Evolutionary conservation across 345 rosid species (phyloP).

Genomic region (Murraya koenigii): DNA sequence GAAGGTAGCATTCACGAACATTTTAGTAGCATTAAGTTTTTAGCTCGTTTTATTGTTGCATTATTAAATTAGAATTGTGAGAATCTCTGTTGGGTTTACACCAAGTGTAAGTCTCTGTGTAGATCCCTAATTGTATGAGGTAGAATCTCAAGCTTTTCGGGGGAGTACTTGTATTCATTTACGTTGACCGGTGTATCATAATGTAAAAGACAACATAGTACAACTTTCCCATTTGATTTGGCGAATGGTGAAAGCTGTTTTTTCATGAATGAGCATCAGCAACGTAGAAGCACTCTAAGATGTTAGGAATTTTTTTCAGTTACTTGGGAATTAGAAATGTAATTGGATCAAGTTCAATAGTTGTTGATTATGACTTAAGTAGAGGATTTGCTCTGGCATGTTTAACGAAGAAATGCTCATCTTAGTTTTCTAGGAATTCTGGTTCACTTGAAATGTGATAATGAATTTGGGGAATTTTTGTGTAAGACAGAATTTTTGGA

Average conservation of each 20-base stretch:
- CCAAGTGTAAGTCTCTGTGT: neutral
- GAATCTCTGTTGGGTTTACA: neutral
- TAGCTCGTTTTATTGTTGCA: neutral
- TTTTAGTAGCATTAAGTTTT: neutral
- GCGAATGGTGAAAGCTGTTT: neutral
- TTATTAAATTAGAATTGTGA: neutral
- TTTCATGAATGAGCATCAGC: neutral
- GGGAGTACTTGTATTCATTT: neutral
- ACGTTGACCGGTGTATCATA: neutral
- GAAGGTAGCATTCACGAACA: neutral
- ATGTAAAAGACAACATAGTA: neutral
- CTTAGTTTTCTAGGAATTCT: neutral
- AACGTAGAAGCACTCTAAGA: neutral
- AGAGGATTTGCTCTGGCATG: neutral
- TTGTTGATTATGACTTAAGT: neutral
- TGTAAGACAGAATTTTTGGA: neutral
- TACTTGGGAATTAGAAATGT: neutral
- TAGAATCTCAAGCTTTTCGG: neutral
- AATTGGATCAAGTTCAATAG: neutral
- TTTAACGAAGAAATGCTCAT: neutral
- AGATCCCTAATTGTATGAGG: neutral
- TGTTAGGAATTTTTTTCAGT: neutral
- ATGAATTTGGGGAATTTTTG: neutral
- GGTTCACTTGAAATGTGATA: neutral
- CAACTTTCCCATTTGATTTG: neutral